Conservation (phyloP, 345 rosid species). For the Citropsis articulata region DNA sequence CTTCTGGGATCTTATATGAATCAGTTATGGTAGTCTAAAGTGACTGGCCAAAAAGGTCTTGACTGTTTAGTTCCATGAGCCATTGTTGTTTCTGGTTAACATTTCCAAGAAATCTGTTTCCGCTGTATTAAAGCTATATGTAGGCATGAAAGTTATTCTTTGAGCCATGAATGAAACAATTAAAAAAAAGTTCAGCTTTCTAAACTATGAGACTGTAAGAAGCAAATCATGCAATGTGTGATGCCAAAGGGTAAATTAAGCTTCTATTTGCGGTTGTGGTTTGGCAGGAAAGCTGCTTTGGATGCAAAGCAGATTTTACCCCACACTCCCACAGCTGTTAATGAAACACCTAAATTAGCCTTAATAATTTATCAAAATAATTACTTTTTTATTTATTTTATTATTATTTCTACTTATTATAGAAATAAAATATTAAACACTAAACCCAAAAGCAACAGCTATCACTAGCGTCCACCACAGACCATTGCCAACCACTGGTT, state of each 20-base stretch:
- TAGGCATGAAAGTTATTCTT: neutral
- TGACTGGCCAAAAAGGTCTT: neutral
- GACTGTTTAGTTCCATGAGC: neutral
- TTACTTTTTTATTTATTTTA: too few relatives aligned
- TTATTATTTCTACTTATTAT: too few relatives aligned
- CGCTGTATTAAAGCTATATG: neutral
- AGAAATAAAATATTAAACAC: too few relatives aligned
- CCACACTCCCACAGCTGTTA: too few relatives aligned
- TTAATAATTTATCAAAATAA: too few relatives aligned
- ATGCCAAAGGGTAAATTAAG: neutral
- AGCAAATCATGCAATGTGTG: neutral
- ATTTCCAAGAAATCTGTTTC: neutral
- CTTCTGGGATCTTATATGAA: neutral
- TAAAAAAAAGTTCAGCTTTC: neutral
- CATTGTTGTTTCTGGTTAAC: neutral
- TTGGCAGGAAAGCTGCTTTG: too few relatives aligned
- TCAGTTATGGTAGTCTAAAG: neutral
- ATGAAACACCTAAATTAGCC: too few relatives aligned
- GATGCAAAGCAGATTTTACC: too few relatives aligned
- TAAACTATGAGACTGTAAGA: neutral
- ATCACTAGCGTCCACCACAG: too few relatives aligned
- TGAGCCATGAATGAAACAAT: neutral
- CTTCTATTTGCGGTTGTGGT: too few relatives aligned
- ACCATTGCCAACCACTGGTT: too few relatives aligned
- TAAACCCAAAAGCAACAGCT: too few relatives aligned